Conservation (phyloP, 441 rosid genomes). For the Erodium texanum region DNA sequence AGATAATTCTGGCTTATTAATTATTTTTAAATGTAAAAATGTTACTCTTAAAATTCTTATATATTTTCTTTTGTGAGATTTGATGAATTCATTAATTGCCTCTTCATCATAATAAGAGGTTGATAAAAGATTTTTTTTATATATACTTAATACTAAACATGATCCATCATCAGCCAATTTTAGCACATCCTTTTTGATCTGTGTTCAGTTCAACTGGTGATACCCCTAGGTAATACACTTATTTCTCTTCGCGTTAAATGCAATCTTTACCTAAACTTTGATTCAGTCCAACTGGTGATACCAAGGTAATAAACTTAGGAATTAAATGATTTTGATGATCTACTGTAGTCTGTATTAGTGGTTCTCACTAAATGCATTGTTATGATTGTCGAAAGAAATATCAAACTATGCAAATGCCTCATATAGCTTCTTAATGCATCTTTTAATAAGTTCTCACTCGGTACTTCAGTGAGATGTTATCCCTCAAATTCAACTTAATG, state of each 20-base stretch:
- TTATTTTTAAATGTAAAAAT: background rate
- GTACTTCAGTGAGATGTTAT: background rate
- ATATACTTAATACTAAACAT: background rate
- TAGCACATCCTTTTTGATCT: background rate
- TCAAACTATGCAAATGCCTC: background rate
- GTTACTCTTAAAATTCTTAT: background rate
- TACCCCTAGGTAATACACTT: background rate
- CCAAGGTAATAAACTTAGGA: background rate
- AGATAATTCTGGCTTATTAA: background rate
- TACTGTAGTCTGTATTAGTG: background rate
- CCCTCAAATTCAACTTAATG: background rate
- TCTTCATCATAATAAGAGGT: background rate
- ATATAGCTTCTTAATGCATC: background rate
- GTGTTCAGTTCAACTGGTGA: background rate
- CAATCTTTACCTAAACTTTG: background rate
- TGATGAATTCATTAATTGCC: conserved; percentile 3
- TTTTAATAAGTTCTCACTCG: background rate
- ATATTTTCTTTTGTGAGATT: background rate
- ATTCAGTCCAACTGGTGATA: background rate
- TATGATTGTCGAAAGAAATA: background rate
- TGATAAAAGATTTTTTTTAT: background rate
- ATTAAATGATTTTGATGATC: background rate
- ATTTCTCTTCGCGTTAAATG: background rate
- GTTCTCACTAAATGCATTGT: background rate
- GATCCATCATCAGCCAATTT: background rate